Evolutionary conservation across 2,329 filamentous ascomycete genomes (phyloP).

Genomic region (Graphium sp.): DNA sequence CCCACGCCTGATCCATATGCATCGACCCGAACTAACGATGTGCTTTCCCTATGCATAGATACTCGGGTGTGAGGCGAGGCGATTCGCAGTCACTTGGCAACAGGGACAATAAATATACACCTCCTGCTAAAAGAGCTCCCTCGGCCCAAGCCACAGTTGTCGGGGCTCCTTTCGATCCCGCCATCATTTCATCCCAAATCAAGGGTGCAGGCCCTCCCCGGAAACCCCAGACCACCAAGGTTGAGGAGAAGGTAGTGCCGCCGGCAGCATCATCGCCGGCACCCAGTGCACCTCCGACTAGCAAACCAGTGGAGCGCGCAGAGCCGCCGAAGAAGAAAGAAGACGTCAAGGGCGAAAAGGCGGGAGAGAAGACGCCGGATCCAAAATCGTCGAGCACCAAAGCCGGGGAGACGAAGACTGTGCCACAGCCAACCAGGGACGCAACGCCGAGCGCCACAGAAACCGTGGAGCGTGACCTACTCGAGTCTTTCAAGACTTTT

Average conservation of each 20-base stretch:
- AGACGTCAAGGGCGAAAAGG: conserved; percentile 2
- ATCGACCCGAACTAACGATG: conserved; percentile 1
- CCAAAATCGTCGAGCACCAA: conserved; percentile 8
- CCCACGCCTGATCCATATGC: background rate
- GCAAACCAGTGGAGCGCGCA: background rate
- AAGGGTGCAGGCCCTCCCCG: conserved; percentile 28
- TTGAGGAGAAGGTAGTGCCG: conserved; percentile 13
- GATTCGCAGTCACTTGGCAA: conserved; percentile 50
- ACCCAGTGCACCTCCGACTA: background rate
- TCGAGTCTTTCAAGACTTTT: conserved; percentile 48
- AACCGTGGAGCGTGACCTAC: conserved; percentile 44
- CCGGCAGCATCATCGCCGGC: background rate
- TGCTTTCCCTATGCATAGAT: conserved; percentile 29
- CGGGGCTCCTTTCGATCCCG: conserved; percentile 67
- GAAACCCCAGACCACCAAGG: no score
- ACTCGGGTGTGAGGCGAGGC: conserved; percentile 76
- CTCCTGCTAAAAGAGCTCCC: conserved; percentile 72
- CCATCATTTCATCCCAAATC: conserved; percentile 80
- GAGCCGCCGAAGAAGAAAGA: conserved; percentile 3
- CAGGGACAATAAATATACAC: conserved; percentile 63
- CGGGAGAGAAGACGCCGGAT: conserved; percentile 9
- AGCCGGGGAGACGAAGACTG: conserved; percentile 12
- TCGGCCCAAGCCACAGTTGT: conserved; percentile 55
- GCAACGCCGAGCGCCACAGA: conserved; percentile 34
- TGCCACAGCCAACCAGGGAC: conserved; percentile 11